Base-by-base conservation (phyloP, 2,329 filamentous ascomycete species). In the Aureobasidium sp. region DNA sequence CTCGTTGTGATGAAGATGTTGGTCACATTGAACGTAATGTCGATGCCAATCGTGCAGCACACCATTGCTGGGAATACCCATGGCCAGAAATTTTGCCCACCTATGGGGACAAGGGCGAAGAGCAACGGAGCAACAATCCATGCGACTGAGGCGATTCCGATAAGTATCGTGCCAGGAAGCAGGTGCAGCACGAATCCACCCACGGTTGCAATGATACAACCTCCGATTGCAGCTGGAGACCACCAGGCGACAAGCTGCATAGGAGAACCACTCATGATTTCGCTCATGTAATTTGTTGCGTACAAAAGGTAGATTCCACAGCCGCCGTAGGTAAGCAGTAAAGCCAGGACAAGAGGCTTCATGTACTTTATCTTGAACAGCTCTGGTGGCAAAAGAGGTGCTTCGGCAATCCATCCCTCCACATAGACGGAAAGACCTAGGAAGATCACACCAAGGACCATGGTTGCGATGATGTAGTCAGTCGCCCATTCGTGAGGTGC, bases 1-100 rank as follows among this genome's bases (percentile, higher is more conserved):
- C 82, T 83, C 0, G 88, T 91, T 0, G 88, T 91, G 53, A 74
- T 88, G 73, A 89, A 92, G 63, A 92, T 82, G 68, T 88, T 91
- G 20, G 86, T 83, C 1, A 91, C 82, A 69, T 87, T 90, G 75
- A 87, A 91, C 7, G 84, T 85, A 61, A 91, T 84, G 69, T 93
- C 89, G 63, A 91, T 85, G 20, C 87, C 88, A 37, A 91, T 78
- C 0, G 89, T 92, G 14, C 81, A 82, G 65, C 85, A 84, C 75
- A 87, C 71, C 85, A 88, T 88, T 60, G 84, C 77, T 0, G 88
- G 87, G 69, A 92, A 90, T 25, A 90, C 79, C 68, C 83, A 91
- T 0, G 86, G 82, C 89, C 89, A 93, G 77, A 88, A 88, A 48
- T 77, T 81, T 0, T 78, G 80, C 2, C 78, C 74, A 1, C 75